Evolutionary conservation across 1,284 basidiomycete genomes (phyloP).

Genomic region (Athelia psychrophila): DNA sequence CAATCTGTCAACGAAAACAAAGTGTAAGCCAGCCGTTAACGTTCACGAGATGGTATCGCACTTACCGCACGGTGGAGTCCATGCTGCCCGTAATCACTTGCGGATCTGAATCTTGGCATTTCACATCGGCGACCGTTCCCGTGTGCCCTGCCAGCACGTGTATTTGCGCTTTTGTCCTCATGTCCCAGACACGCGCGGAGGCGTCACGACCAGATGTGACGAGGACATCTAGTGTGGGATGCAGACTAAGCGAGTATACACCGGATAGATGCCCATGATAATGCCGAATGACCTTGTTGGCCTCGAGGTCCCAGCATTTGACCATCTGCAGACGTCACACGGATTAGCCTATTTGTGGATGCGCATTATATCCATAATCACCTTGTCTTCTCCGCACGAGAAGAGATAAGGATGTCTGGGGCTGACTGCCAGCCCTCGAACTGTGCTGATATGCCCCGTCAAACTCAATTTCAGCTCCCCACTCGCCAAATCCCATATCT

Average conservation of each 20-base stretch:
- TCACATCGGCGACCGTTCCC: conserved; percentile 91
- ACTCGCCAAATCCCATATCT: conserved; percentile 98
- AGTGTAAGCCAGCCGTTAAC: not conserved
- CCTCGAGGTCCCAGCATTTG: conserved; percentile 99
- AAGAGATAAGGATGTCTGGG: conserved; percentile 95
- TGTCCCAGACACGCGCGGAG: conserved; percentile 97
- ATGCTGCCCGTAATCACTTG: conserved; percentile 98
- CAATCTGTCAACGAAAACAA: conserved; percentile 46
- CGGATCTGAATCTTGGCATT: conserved; percentile 94
- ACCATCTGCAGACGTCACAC: conserved; percentile 87
- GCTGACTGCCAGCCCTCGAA: conserved; percentile 92
- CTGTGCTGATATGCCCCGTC: conserved; percentile 97
- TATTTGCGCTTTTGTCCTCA: conserved; percentile 96
- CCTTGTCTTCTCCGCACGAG: conserved; percentile 97
- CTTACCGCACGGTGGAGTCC: conserved; percentile 92
- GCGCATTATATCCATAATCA: conserved; percentile 20
- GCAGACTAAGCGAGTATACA: conserved; percentile 87
- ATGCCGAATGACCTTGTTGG: conserved; percentile 98
- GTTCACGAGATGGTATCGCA: conserved; percentile 6
- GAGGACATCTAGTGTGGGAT: conserved; percentile 94
- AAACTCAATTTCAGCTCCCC: conserved; percentile 94
- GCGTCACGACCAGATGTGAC: conserved; percentile 96
- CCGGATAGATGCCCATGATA: conserved; percentile 98
- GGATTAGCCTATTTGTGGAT: not conserved
- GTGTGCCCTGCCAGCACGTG: conserved; percentile 94